phyloP scores from a whole-genome alignment of 768 basidiomycete genomes.

The Podaxis mareebaensis region DNA sequence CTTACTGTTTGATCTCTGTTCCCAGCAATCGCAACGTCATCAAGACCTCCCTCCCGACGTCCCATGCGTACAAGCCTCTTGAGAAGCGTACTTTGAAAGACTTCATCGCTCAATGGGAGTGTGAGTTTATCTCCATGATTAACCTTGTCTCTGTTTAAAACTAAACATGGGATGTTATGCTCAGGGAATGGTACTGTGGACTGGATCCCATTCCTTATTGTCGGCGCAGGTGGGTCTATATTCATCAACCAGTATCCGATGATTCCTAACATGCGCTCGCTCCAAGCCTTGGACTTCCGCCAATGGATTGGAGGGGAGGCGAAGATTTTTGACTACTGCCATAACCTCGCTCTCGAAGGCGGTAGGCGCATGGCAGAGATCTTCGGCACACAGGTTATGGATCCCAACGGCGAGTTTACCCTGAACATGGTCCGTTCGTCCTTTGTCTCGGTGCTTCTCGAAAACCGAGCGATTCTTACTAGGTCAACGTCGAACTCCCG shows the following conservation, averaged over 20 bases:
- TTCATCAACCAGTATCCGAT: neutral
- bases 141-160: neutral
- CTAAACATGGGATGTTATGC: neutral
- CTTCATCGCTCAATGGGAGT: constrained; percentile 55
- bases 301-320: constrained; percentile 74
- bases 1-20: neutral
- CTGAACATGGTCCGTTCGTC: constrained; percentile 59
- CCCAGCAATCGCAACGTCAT: constrained; percentile 65
- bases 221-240: constrained; percentile 45
- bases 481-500: constrained; percentile 40
- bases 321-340: constrained; percentile 70
- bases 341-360: constrained; percentile 64
- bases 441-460: neutral
- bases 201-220: constrained; percentile 50
- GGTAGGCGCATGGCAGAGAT: constrained; percentile 59
- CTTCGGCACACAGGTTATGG: constrained; percentile 64
- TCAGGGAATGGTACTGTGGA: constrained; percentile 71
- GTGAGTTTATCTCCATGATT: constrained; percentile 29
- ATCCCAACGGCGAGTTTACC: constrained; percentile 56
- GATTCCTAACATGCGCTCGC: neutral
- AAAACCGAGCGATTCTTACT: neutral
- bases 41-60: constrained; percentile 59
- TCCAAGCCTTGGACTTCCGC: constrained; percentile 69
- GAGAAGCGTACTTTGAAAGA: constrained; percentile 33
- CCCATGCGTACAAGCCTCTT: constrained; percentile 51